Percentiles rank a stretch among this genome's conserved stretches.
phyloP scores from a whole-genome alignment of 306 rosid species.

The Echinosophora koreensis region DNA sequence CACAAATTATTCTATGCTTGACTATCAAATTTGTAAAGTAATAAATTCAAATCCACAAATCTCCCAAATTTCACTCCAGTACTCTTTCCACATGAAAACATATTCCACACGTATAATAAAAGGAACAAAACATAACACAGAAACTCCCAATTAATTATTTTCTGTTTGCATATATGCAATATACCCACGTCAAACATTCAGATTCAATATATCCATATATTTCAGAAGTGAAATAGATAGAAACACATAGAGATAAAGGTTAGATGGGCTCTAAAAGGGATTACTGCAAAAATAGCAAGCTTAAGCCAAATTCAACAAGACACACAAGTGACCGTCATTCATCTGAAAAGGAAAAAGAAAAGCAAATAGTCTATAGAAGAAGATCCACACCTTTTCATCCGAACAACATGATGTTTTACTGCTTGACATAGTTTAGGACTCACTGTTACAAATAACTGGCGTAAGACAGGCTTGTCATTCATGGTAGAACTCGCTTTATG shows the following conservation, averaged over 20 bases:
- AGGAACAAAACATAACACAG: too few species aligned
- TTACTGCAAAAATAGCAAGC: not conserved
- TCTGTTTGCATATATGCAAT: not conserved
- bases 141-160: too few species aligned
- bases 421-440: slow-evolving; percentile 82
- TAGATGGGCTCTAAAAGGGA: not conserved
- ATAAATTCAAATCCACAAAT: not conserved
- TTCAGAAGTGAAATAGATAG: not conserved
- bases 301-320: slow-evolving; percentile 3
- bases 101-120: not conserved
- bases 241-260: not conserved
- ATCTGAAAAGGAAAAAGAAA: not conserved
- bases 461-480: slow-evolving; percentile 49
- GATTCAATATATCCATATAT: not conserved
- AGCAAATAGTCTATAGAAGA: not conserved
- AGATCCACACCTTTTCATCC: slow-evolving; percentile 68
- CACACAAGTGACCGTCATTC: not conserved
- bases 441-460: slow-evolving; percentile 81
- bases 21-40: not conserved
- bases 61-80: not conserved
- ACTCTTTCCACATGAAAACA: not conserved
- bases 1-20: too few species aligned
- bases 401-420: slow-evolving; percentile 68
- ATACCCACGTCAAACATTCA: not conserved
- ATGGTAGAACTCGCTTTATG: slow-evolving; percentile 30